Evolutionary conservation across 257 asterid species (phyloP).

Genomic region (Solanum pinnatisectum): DNA sequence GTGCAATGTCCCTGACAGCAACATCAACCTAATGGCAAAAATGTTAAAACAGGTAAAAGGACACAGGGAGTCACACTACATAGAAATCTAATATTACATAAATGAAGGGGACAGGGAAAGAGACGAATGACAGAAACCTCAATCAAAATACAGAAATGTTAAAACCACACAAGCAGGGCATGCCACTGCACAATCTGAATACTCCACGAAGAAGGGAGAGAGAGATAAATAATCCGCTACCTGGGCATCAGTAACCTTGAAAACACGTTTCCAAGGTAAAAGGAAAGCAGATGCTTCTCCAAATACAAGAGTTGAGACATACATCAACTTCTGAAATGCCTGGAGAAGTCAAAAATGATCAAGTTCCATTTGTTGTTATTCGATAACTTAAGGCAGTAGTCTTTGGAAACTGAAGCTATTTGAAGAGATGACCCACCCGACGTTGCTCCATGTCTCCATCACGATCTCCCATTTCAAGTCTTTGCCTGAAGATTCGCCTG

Average conservation of each 20-base stretch:
- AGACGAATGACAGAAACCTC: not conserved
- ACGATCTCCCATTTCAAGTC: slow-evolving; percentile 95
- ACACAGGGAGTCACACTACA: not conserved
- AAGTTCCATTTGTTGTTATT: slow-evolving; percentile 26
- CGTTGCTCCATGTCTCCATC: slow-evolving; percentile 79
- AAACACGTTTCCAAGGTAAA: slow-evolving; percentile 98
- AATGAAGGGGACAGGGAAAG: not conserved
- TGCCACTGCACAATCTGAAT: not conserved
- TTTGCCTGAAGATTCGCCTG: slow-evolving; percentile 76
- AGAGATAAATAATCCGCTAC: slow-evolving; percentile 23
- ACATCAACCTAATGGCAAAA: slow-evolving; percentile 67
- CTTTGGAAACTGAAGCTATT: slow-evolving; percentile 1
- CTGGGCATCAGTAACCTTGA: slow-evolving; percentile 91
- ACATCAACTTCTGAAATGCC: slow-evolving; percentile 99
- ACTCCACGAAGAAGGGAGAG: not conserved
- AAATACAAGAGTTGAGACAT: slow-evolving; percentile 87
- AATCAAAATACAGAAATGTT: not conserved
- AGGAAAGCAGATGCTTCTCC: slow-evolving; percentile 94
- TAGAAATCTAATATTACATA: not conserved
- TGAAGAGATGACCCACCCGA: slow-evolving; percentile 39
- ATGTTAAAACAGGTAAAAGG: not conserved
- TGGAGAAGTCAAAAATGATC: slow-evolving; percentile 50
- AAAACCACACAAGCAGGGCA: not conserved
- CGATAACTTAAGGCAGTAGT: not conserved
- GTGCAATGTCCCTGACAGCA: slow-evolving; percentile 91